phyloP scores from a whole-genome alignment of 2,329 filamentous ascomycete genomes.

The Exophiala calicioides region DNA sequence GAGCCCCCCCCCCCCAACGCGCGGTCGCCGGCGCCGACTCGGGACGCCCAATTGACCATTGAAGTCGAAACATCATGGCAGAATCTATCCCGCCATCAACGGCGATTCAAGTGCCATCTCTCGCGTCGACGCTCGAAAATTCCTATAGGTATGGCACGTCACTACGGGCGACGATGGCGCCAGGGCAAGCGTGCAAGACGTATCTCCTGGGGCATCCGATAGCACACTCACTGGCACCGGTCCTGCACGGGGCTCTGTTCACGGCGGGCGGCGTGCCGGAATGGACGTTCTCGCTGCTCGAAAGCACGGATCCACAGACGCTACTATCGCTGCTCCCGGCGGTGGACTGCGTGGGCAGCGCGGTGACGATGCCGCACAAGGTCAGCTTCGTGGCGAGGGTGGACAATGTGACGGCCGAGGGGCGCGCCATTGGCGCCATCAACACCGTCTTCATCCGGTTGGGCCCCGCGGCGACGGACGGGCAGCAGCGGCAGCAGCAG shows the following conservation, averaged over 20 bases:
- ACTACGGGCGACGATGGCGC: neutral
- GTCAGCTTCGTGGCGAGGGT: conserved; percentile 71
- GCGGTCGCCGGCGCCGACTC: too few species aligned
- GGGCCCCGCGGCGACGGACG: conserved; percentile 44
- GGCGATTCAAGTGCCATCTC: conserved; percentile 7
- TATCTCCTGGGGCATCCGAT: conserved; percentile 60
- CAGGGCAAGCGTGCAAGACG: neutral
- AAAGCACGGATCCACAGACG: conserved; percentile 29
- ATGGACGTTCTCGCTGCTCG: conserved; percentile 48
- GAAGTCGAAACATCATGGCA: too few species aligned
- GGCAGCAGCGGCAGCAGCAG: too few species aligned
- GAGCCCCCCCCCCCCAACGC: too few species aligned
- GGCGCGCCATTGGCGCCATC: conserved; percentile 70
- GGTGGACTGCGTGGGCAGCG: conserved; percentile 56
- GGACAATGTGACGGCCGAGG: conserved; percentile 71
- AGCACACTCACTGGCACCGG: conserved; percentile 56
- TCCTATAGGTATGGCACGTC: conserved; percentile 1
- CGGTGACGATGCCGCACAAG: conserved; percentile 85
- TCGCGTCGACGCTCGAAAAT: conserved; percentile 1
- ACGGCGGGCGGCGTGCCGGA: conserved; percentile 49
- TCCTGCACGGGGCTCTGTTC: conserved; percentile 57
- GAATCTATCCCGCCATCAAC: neutral
- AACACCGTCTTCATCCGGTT: conserved; percentile 71
- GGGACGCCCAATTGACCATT: too few species aligned
- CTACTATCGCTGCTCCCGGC: conserved; percentile 36